These are phyloP conservation scores for Ustilago lituana DNA, from an alignment of 1,284 basidiomycete genomes.

Conservation along the genomic window DNA sequence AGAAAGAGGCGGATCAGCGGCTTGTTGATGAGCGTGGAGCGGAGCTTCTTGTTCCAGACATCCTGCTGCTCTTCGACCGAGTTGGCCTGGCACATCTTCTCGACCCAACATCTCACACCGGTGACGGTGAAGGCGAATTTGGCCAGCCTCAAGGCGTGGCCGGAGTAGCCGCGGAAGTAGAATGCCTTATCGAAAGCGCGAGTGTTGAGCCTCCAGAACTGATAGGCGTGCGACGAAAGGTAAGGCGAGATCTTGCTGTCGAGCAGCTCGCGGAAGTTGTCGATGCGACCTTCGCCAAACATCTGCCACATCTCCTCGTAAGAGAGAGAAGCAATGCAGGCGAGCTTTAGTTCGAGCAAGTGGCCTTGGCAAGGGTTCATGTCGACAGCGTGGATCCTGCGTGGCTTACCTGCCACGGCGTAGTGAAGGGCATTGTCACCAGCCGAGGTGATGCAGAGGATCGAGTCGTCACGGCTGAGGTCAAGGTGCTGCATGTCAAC, in stretches of 20 bases:
- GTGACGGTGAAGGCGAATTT: conserved; percentile 74
- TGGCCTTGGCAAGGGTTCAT: conserved; percentile 78
- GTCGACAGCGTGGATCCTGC: conserved; percentile 77
- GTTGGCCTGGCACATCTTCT: conserved; percentile 73
- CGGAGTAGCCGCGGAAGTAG: conserved; percentile 78
- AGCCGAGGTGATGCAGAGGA: conserved; percentile 81
- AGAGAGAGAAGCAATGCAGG: conserved; percentile 73
- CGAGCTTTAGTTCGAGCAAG: conserved; percentile 81
- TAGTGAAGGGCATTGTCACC: conserved; percentile 86
- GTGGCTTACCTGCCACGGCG: conserved; percentile 75
- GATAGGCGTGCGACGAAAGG: conserved; percentile 79
- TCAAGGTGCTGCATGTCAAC: conserved; percentile 79
- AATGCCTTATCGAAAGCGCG: conserved; percentile 76
- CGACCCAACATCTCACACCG: conserved; percentile 74
- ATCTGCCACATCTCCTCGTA: conserved; percentile 78
- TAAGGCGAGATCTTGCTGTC: conserved; percentile 77
- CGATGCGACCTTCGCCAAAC: conserved; percentile 77
- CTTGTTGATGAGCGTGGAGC: conserved; percentile 76
- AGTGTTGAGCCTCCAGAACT: conserved; percentile 80
- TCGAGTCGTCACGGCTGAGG: conserved; percentile 75
- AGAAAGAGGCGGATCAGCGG: conserved; percentile 74
- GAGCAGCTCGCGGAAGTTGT: conserved; percentile 75
- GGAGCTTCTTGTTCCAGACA: conserved; percentile 75
- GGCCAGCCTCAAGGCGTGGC: conserved; percentile 74
- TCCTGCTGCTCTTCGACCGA: conserved; percentile 74